These are phyloP conservation scores for Piedraia hortae DNA, from an alignment of 2,329 filamentous ascomycete species.

Conservation along the genomic window DNA sequence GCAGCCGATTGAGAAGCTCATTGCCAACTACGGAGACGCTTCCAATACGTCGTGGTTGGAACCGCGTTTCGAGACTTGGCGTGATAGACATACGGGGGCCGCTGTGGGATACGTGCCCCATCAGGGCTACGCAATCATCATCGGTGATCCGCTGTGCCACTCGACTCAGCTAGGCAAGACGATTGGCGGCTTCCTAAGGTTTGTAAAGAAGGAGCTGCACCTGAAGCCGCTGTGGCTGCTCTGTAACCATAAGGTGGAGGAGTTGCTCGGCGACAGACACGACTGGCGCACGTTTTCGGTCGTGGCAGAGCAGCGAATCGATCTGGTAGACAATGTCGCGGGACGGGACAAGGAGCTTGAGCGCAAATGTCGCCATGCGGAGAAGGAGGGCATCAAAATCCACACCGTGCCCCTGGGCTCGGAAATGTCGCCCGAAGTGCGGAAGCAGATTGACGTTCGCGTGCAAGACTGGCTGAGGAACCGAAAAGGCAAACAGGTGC, in stretches of 20 bases:
- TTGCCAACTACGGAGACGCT: constrained; percentile 85
- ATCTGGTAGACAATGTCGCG: constrained; percentile 39
- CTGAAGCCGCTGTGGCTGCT: constrained; percentile 75
- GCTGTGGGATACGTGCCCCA: constrained; percentile 61
- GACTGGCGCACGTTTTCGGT: constrained; percentile 77
- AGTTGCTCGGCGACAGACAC: constrained; percentile 50
- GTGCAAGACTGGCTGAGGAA: constrained; percentile 54
- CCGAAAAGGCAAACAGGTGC: constrained; percentile 65
- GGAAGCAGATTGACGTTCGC: constrained; percentile 38
- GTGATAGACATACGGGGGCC: constrained; percentile 50
- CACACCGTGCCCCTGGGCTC: constrained; percentile 40
- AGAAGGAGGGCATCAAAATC: constrained; percentile 62
- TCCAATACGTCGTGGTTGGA: constrained; percentile 88
- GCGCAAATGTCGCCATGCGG: constrained; percentile 53
- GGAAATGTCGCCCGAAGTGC: constrained; percentile 35
- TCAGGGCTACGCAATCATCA: constrained; percentile 54
- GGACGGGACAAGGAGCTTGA: constrained; percentile 37
- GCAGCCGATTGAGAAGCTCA: constrained; percentile 58
- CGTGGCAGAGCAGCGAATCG: constrained; percentile 66
- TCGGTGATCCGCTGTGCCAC: constrained; percentile 71
- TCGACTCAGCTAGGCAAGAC: constrained; percentile 45
- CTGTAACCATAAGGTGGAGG: constrained; percentile 50
- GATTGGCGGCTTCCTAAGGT: constrained; percentile 46
- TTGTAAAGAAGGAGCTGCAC: constrained; percentile 39
- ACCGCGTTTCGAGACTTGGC: constrained; percentile 67